Evolutionary conservation across 768 basidiomycete species (phyloP).

Genomic region (Trametes cubensis): DNA sequence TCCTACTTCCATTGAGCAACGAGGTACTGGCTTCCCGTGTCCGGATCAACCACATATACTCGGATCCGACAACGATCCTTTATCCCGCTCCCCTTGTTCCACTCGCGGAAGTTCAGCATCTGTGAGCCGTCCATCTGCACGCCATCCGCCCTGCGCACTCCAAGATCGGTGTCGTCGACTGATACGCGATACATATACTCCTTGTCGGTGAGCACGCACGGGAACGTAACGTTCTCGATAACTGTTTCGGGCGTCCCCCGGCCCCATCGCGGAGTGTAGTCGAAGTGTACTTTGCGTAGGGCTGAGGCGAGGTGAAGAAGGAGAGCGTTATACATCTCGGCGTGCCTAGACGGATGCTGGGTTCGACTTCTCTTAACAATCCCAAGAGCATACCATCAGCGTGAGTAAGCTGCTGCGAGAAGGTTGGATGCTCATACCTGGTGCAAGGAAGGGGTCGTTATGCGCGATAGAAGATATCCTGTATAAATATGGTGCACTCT

Average conservation of each 20-base stretch:
- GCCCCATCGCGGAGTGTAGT: conserved; percentile 18
- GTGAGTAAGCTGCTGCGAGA: too few relatives aligned
- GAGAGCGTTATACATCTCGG: background rate
- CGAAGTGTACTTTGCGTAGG: background rate
- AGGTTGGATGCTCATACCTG: too few relatives aligned
- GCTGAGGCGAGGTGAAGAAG: background rate
- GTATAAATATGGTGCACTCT: too few relatives aligned
- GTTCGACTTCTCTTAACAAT: too few relatives aligned
- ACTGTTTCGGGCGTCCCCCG: conserved; percentile 14
- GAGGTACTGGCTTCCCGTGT: conserved; percentile 10
- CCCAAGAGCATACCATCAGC: too few relatives aligned
- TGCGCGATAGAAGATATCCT: too few relatives aligned
- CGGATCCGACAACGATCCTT: background rate
- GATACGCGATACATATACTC: conserved; percentile 21
- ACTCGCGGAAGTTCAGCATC: conserved; percentile 25
- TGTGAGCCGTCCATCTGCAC: conserved; percentile 22
- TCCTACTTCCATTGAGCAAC: conserved; percentile 22
- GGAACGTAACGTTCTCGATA: conserved; percentile 23
- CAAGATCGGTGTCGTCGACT: conserved; percentile 17
- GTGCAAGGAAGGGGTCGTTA: too few relatives aligned
- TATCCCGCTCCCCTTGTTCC: conserved; percentile 22
- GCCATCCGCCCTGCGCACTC: conserved; percentile 1
- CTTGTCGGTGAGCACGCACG: conserved; percentile 18
- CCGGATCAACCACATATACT: conserved; percentile 23
- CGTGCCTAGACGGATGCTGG: too few relatives aligned